Percentiles rank a stretch among this genome's conserved stretches.
Conservation (phyloP, 257 asterid species). For the Catharanthus roseus region DNA sequence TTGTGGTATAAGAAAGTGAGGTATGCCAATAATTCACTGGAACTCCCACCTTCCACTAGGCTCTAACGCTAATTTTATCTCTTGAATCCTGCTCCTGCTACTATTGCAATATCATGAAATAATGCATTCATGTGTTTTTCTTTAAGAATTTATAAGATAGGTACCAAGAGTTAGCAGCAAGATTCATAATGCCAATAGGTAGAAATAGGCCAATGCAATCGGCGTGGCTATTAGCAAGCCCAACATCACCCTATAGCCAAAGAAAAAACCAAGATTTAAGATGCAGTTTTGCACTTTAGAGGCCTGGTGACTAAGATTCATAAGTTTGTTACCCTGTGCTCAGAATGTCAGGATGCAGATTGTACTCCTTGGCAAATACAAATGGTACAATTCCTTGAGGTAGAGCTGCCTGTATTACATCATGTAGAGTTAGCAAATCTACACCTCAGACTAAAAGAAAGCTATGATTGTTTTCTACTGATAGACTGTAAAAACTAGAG, state of each 20-base stretch:
- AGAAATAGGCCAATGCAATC: slow-evolving; percentile 65
- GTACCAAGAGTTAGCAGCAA: slow-evolving; percentile 3
- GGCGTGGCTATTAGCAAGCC: slow-evolving; percentile 78
- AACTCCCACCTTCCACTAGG: not conserved
- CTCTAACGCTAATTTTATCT: not conserved
- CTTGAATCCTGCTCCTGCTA: not conserved
- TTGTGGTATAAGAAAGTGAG: not conserved
- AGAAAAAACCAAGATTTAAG: slow-evolving; percentile 12
- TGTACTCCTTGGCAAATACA: slow-evolving; percentile 86
- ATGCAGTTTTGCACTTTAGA: not conserved
- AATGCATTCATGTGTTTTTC: not conserved
- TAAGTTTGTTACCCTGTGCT: slow-evolving; percentile 69
- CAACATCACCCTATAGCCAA: slow-evolving; percentile 54
- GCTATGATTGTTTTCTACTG: not conserved
- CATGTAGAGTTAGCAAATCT: not conserved
- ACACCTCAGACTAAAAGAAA: not conserved
- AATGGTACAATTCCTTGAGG: slow-evolving; percentile 96
- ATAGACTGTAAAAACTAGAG: not conserved
- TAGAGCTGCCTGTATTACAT: slow-evolving; percentile 76
- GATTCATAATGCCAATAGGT: slow-evolving; percentile 51
- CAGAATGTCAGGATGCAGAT: slow-evolving; percentile 67
- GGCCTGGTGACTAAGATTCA: not conserved
- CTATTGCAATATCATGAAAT: not conserved
- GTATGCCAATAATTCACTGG: not conserved
- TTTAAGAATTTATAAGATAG: not conserved